Evolutionary conservation across 1,139 yeast genomes (phyloP).

Genomic region (Yamadazyma trypodendri): DNA sequence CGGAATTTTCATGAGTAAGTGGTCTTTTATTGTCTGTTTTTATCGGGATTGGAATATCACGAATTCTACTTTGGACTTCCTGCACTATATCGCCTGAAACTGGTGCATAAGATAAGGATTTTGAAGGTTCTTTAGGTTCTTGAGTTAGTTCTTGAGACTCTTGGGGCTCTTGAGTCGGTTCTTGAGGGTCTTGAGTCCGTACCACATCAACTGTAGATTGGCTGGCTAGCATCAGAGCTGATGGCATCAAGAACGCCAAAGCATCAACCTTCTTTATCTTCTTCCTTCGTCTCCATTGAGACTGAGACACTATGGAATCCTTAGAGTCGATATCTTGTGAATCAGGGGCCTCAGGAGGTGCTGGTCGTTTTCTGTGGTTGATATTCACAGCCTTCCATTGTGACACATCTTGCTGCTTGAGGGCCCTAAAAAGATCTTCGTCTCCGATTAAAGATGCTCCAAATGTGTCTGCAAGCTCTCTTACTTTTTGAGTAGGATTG

Average conservation of each 20-base stretch:
- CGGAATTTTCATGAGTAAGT: no score
- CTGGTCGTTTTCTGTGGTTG: slow-evolving; percentile 4
- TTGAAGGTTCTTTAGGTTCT: neutral
- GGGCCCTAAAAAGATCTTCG: slow-evolving; percentile 4
- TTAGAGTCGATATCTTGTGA: slow-evolving; percentile 3
- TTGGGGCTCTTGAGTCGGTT: neutral
- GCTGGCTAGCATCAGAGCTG: neutral
- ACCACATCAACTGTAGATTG: neutral
- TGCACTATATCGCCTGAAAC: slow-evolving; percentile 4
- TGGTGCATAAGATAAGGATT: no score
- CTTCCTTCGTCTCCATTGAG: slow-evolving; percentile 13
- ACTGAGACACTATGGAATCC: slow-evolving; percentile 2
- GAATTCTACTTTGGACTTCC: neutral
- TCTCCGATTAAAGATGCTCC: slow-evolving; percentile 6
- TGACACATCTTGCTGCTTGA: slow-evolving; percentile 4
- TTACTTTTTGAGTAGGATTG: slow-evolving; percentile 4
- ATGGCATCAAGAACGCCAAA: slow-evolving; percentile 13
- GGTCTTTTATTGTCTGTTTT: neutral
- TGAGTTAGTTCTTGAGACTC: neutral
- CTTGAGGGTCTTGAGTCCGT: neutral
- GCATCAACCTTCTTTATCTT: slow-evolving; percentile 10
- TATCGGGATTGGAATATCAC: neutral
- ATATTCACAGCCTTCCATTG: slow-evolving; percentile 1
- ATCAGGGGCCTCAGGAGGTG: slow-evolving; percentile 10
- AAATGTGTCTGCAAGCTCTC: slow-evolving; percentile 6